Base-by-base conservation (phyloP, 148 eudicot genomes). In the Cornus kousa region DNA sequence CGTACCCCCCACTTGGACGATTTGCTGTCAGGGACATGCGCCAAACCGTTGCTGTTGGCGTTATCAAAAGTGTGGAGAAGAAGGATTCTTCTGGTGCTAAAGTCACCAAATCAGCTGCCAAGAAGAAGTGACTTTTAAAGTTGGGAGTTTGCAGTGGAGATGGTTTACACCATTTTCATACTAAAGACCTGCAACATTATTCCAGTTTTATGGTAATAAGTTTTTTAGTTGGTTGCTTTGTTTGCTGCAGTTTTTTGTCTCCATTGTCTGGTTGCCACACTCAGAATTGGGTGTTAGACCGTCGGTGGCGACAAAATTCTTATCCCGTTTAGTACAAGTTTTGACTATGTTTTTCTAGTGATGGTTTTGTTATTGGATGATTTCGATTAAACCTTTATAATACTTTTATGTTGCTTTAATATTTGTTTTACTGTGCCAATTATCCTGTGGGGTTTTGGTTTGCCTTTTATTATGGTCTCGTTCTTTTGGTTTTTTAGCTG, bases 1-100 rank as follows among this genome's bases (percentile, higher is more conserved):
- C 33, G 68, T 74, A 74, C 68, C 77, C 77, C 23, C 77, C 77
- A 19, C 43, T 74, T n/a, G 77, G 77, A 60, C 66, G 77, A 22
- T 74, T 74, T 74, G 77, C 77, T 59, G 77, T 74, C 14, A 60
- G 77, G 68, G 77, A 74, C 77, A 74, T 74, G 77, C 77, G 77
- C 2, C 77, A 74, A 50, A 74, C 77, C 11, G 77, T 74, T 59
- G 77, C 77, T 74, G 77, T 74, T 35, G 77, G 77, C 1, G 77
- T 74, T 60, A 60, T 74, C 68, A 74, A 74, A 40, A 60, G 22
- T 3, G 77, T 74, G 68, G 77, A 74, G 50, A 74, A 74, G 77
- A 74, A 74, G 50, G 77, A 74, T 17, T 68, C 77, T 1, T 60
- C 77, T 0, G 77, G 77, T 74, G 77, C 77, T 5, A 74, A 74